Evolutionary conservation across 441 rosid genomes (phyloP).

Genomic region (Euphorbia celastroides): DNA sequence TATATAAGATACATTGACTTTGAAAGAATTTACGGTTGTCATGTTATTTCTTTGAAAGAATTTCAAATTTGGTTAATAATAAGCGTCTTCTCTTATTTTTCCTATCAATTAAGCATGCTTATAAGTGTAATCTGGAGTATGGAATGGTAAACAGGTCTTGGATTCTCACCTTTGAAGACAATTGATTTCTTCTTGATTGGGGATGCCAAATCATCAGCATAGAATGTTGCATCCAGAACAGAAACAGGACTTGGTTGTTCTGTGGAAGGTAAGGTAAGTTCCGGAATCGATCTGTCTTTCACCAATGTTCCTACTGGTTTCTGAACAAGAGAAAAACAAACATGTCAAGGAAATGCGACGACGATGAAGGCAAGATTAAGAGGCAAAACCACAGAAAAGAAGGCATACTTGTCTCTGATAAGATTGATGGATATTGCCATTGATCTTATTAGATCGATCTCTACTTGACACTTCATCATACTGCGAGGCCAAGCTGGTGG

Average conservation of each 20-base stretch:
- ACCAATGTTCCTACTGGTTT: conserved; percentile 34
- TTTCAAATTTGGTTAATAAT: neutral
- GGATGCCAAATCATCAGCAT: conserved; percentile 72
- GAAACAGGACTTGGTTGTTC: conserved; percentile 98
- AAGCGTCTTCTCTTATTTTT: neutral
- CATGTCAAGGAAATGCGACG: conserved; percentile 14
- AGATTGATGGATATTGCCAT: conserved; percentile 27
- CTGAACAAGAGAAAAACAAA: conserved; percentile 37
- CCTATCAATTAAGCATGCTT: neutral
- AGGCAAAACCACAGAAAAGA: conserved; percentile 14
- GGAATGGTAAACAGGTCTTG: neutral
- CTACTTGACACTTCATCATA: conserved; percentile 57
- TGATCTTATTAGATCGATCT: conserved; percentile 35
- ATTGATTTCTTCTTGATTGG: conserved; percentile 71
- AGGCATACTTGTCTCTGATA: conserved; percentile 36
- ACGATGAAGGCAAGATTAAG: conserved; percentile 6
- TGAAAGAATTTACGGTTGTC: no score
- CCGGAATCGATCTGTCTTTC: conserved; percentile 27
- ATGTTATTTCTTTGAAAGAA: neutral
- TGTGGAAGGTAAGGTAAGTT: conserved; percentile 37
- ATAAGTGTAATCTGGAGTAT: neutral
- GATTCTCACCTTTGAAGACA: conserved; percentile 51
- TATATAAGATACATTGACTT: neutral
- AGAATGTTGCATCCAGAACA: conserved; percentile 77
- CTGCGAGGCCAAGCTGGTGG: conserved; percentile 49